Conservation (phyloP, 106 monocot species). For the Acorus calamus region DNA sequence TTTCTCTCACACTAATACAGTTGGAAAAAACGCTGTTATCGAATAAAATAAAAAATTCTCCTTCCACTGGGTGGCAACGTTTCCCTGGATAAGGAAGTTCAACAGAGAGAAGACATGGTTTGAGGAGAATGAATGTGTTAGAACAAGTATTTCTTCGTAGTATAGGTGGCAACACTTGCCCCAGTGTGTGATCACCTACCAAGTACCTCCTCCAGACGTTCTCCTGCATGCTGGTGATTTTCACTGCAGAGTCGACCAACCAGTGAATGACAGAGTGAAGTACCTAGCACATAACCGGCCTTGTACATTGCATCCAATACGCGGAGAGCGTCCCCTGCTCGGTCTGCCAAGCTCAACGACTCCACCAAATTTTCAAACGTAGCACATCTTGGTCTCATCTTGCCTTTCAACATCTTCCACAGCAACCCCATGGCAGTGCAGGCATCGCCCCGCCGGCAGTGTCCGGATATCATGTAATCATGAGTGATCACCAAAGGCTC, state of each 20-base stretch:
- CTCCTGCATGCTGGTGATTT: not conserved
- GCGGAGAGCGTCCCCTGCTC: conserved; percentile 15
- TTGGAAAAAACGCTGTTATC: too few relatives aligned
- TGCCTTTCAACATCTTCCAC: conserved; percentile 3
- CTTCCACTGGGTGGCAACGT: too few relatives aligned
- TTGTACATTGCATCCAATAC: conserved; percentile 13
- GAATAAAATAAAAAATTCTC: too few relatives aligned
- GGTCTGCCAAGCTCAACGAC: not conserved
- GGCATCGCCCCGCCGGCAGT: conserved; percentile 6
- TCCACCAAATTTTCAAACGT: conserved; percentile 13
- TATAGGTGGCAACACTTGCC: too few relatives aligned
- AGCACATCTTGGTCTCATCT: conserved; percentile 9
- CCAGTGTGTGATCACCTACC: too few relatives aligned
- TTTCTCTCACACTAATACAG: too few relatives aligned
- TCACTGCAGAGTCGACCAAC: conserved; percentile 5
- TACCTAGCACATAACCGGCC: conserved; percentile 3
- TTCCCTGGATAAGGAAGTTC: too few relatives aligned
- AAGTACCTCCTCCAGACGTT: conserved; percentile 2
- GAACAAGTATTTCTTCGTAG: too few relatives aligned
- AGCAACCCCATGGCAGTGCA: conserved; percentile 15
- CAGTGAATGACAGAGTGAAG: conserved; percentile 3
- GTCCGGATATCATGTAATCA: conserved; percentile 15
- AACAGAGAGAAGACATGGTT: too few relatives aligned
- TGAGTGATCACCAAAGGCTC: not conserved
- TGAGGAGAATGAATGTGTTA: too few relatives aligned